Base-by-base conservation (phyloP, 1,284 basidiomycete genomes). In the Phaffia rhodozyma region DNA sequence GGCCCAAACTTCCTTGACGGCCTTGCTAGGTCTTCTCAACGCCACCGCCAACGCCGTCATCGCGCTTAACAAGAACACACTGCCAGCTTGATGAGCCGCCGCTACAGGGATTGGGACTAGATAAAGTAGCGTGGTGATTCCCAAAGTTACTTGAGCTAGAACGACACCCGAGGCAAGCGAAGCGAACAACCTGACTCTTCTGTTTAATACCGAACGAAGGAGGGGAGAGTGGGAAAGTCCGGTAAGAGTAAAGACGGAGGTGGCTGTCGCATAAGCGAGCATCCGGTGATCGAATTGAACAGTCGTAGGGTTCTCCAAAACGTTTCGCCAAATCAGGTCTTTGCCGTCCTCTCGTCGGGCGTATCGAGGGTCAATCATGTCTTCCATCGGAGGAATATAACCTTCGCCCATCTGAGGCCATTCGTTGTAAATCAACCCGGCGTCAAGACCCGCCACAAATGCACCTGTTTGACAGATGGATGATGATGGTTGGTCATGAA, bases 251-350 rank as follows among this genome's bases (percentile, higher is more conserved):
- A 84, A 77, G 20, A 87, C 86, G 49, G 83, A 80, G 27, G 29
- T 25, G 9, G 25, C 20, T 21, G 43, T 38, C 5, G 23, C 20
- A 74, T 86, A 75, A 70, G 89, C 92, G 56, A 98, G 81, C 55
- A 92, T 80, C 49, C 96, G 86, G 75, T 99, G 96, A 73, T 98
- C 84, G 71, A 97, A 94, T 75, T 99, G 96, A 11, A 94, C 93
- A 0, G 96, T 97, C 11, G 89, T 93, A 4, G 96, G 96, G 74
- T 99, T 99, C 76, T 97, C 94, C 67, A 96, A 84, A 59, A 97
- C 79, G 75, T 97, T 98, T 65, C 93, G 80, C 87, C 91, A 90
- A 84, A 87, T 92, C 20, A 83, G 72, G 71, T 93, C 89, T 5
- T 82, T 83, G 68, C 81, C 79, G 72, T 90, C 87, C 0, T 75